Percentiles rank a stretch among this genome's conserved stretches.
Evolutionary conservation across 306 rosid genomes (phyloP).

Genomic region (Clitoria ternatea): DNA sequence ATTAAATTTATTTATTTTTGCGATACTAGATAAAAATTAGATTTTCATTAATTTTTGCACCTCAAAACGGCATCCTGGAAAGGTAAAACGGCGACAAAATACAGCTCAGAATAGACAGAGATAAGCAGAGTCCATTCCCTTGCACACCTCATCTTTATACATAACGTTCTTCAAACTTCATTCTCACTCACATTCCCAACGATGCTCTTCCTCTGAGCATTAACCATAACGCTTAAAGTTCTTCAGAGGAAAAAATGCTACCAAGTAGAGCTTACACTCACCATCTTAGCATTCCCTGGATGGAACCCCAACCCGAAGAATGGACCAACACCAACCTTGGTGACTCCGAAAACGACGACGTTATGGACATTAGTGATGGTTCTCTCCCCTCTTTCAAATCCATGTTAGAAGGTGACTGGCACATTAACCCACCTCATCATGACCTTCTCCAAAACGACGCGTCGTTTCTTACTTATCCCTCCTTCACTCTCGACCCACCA

Average conservation of each 20-base stretch:
- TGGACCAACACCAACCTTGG: constrained; percentile 27
- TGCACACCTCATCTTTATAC: too few relatives aligned
- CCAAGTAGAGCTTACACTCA: background rate
- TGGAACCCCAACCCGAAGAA: constrained; percentile 42
- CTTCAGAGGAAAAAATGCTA: constrained; percentile 29
- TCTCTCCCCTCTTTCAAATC: constrained; percentile 47
- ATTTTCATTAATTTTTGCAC: too few relatives aligned
- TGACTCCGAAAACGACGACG: constrained; percentile 22
- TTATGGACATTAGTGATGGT: constrained; percentile 1
- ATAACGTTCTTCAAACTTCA: too few relatives aligned
- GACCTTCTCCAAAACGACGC: constrained; percentile 18
- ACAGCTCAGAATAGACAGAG: too few relatives aligned
- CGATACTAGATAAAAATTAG: too few relatives aligned
- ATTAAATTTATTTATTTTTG: too few relatives aligned
- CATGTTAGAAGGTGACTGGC: constrained; percentile 67
- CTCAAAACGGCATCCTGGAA: too few relatives aligned
- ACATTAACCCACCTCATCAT: constrained; percentile 29
- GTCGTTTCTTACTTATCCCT: constrained; percentile 34
- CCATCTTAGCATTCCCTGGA: constrained; percentile 41
- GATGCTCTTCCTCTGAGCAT: too few relatives aligned
- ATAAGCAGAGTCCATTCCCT: too few relatives aligned
- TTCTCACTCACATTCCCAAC: too few relatives aligned
- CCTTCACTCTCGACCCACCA: constrained; percentile 43
- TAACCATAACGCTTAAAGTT: too few relatives aligned
- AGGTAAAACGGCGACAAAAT: too few relatives aligned